phyloP scores from a whole-genome alignment of 345 rosid species.

The Arabidopsis suecica region DNA sequence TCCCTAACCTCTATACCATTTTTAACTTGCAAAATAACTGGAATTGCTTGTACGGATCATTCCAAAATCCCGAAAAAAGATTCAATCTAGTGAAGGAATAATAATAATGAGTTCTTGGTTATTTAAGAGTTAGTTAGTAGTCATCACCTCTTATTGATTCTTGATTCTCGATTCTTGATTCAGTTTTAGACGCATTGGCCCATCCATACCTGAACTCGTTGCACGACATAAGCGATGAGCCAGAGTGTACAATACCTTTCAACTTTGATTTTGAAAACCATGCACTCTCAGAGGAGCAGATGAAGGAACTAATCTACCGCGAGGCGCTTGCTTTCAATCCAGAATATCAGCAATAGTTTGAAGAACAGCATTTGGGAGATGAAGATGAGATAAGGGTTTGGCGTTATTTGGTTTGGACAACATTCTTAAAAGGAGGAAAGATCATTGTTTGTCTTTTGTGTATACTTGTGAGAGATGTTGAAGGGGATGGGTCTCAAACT shows the following conservation, averaged over 20 bases:
- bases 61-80: background rate
- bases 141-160: slow-evolving; percentile 19
- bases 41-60: background rate
- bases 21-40: slow-evolving; percentile 1
- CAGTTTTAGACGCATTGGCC: slow-evolving; percentile 93
- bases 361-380: slow-evolving; percentile 28
- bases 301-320: slow-evolving; percentile 90
- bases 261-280: slow-evolving; percentile 96
- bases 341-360: slow-evolving; percentile 61
- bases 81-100: background rate
- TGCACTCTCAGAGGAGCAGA: slow-evolving; percentile 88
- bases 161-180: slow-evolving; percentile 24
- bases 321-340: slow-evolving; percentile 99
- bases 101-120: background rate
- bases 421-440: slow-evolving; percentile 30
- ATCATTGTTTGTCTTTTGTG: slow-evolving; percentile 43
- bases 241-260: slow-evolving; percentile 84
- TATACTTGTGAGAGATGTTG: slow-evolving; percentile 42
- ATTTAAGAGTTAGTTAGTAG: slow-evolving; percentile 2
- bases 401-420: slow-evolving; percentile 37
- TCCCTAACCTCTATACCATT: slow-evolving; percentile 21
- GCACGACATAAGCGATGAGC: slow-evolving; percentile 95
- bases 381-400: slow-evolving; percentile 14
- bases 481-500: slow-evolving; percentile 34
- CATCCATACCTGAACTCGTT: slow-evolving; percentile 91